Evolutionary conservation across 1,139 yeast genomes (phyloP).

Genomic region (Magnusiomyces ingens): DNA sequence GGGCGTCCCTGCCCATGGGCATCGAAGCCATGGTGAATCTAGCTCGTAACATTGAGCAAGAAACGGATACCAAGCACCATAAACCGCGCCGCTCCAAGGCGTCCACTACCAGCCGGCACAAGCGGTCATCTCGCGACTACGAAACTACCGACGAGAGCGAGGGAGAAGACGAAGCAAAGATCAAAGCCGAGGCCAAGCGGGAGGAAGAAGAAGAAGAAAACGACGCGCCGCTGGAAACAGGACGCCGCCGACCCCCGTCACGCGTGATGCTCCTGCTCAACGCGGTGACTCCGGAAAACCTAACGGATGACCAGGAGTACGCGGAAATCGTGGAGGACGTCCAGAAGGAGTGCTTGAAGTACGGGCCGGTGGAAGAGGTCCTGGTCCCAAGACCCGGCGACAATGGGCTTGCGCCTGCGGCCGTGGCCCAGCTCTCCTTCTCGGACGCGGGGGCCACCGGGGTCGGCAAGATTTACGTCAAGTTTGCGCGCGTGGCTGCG

Average conservation of each 20-base stretch:
- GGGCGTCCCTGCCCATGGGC: constrained; percentile 22
- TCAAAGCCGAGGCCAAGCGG: background rate
- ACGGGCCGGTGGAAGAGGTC: constrained; percentile 49
- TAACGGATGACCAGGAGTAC: constrained; percentile 46
- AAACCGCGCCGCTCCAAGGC: too few species aligned
- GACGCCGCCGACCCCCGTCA: constrained; percentile 26
- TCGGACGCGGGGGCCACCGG: constrained; percentile 40
- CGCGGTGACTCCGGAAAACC: constrained; percentile 56
- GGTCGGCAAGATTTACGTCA: constrained; percentile 65
- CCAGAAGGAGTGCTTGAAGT: constrained; percentile 42
- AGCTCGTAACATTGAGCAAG: constrained; percentile 11
- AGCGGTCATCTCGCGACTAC: background rate
- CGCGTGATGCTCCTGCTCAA: constrained; percentile 61
- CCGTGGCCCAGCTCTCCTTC: too few species aligned
- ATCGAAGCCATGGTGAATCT: constrained; percentile 20
- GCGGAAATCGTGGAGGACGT: constrained; percentile 50
- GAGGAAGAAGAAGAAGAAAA: constrained; percentile 16
- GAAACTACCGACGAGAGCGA: background rate
- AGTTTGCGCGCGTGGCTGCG: constrained; percentile 46
- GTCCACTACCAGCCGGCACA: too few species aligned
- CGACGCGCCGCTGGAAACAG: constrained; percentile 3
- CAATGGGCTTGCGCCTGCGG: too few species aligned
- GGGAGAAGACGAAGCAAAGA: background rate
- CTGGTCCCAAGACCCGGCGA: constrained; percentile 64
- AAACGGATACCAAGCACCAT: constrained; percentile 2